These are phyloP conservation scores for Gossypium gossypioides DNA, from an alignment of 441 rosid genomes.

Conservation along the genomic window DNA sequence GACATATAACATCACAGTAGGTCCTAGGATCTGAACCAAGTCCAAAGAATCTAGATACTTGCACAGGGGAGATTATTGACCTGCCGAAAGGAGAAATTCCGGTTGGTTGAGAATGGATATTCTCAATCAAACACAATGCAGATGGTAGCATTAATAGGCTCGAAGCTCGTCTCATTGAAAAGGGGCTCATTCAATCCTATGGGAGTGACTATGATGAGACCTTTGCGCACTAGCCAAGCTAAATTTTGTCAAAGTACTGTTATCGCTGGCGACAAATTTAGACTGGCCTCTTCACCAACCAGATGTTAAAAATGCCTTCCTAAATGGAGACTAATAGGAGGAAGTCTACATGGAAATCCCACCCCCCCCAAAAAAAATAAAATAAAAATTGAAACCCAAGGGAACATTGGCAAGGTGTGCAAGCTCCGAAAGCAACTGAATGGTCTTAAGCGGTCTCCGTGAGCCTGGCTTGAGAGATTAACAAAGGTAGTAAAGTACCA, in stretches of 20 bases:
- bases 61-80: too few relatives aligned
- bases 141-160: background rate
- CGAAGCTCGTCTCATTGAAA: background rate
- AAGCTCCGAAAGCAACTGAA: background rate
- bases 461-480: background rate
- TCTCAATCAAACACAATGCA: background rate
- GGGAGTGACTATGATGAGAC: background rate
- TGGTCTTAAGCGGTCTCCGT: background rate
- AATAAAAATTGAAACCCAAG: background rate
- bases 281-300: too few relatives aligned
- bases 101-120: background rate
- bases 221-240: background rate
- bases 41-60: too few relatives aligned
- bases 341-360: too few relatives aligned
- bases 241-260: too few relatives aligned
- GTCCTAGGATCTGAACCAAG: too few relatives aligned
- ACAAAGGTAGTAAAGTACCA: background rate
- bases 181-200: background rate
- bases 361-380: accelerated
- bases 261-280: too few relatives aligned
- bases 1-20: too few relatives aligned
- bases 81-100: too few relatives aligned
- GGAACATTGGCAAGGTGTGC: background rate
- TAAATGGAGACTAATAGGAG: too few relatives aligned
- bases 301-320: too few relatives aligned